phyloP scores from a whole-genome alignment of 169 alveolate genomes.

The Eimeria praecox region DNA sequence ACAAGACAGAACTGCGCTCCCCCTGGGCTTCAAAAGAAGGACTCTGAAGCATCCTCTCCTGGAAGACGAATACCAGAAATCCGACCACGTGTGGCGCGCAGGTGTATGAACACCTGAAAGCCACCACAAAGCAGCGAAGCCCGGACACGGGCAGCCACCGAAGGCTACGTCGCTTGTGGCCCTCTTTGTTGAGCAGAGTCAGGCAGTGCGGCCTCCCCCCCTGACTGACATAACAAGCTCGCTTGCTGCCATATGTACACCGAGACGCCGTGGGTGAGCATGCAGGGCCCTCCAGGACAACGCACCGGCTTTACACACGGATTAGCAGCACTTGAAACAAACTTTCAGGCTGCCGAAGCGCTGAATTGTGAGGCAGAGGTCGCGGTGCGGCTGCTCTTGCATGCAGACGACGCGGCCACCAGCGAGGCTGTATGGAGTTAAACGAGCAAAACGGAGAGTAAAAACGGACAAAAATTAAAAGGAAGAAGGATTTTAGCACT shows the following conservation, averaged over 20 bases:
- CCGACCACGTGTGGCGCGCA: background rate
- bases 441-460: background rate
- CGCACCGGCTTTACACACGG: background rate
- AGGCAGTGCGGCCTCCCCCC: background rate
- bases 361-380: background rate
- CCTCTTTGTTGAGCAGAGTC: background rate
- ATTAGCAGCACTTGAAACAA: background rate
- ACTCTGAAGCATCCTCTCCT: background rate
- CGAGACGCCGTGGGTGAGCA: conserved; percentile 7
- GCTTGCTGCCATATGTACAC: conserved; percentile 3
- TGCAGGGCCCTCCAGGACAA: background rate
- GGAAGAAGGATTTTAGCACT: background rate
- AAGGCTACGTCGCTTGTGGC: background rate
- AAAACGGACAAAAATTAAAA: background rate
- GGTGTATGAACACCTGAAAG: background rate
- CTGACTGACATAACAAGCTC: background rate
- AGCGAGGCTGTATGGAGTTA: background rate
- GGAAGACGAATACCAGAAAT: background rate
- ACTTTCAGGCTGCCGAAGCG: background rate
- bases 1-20: background rate
- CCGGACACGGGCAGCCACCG: background rate
- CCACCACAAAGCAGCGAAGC: background rate
- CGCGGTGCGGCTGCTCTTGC: conserved; percentile 38
- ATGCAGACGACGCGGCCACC: conserved; percentile 17
- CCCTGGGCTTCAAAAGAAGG: conserved; percentile 5